Evolutionary conservation across 306 rosid species (phyloP), one percentile per base, ranked within the genome.

Genomic region (Acacia acuminata): DNA sequence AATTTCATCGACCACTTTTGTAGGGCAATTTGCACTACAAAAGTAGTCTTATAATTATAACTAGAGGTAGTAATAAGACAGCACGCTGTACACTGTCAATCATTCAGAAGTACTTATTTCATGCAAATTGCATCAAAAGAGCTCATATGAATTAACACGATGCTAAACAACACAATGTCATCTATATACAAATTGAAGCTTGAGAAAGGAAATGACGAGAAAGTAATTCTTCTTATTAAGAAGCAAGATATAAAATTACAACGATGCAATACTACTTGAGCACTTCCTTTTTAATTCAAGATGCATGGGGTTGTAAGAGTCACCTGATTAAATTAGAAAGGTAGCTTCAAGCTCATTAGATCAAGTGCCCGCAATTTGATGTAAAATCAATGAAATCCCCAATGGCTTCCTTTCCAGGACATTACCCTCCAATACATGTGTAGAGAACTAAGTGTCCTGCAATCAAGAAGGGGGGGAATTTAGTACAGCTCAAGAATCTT

Each of bases 271-370:
- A 47, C 77, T n/a, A 63, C 22, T 22, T 38, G 66, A 79, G 82
- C 71, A 65, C 67, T 53, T 63, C 77, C 43, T 36, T 51, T 76
- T 77, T 80, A 50, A 80, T 83, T 73, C 45, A 67, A 36, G 77
- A 73, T 47, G 77, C 79, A 30, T 2, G 81, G 81, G 60, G 76
- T 71, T 27, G 20, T 40, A 55, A 75, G 79, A 60, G 73, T 27
- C 55, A 75, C 80, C 80, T 45, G 61, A 84, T 42, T 71, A 75
- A 87, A 81, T 47, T 66, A 25, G 56, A 77, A 73, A 44, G 70
- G 61, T 6, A 20, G 25, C 61, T 20, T 55, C 34, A 78, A 51
- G 73, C 74, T 71, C 22, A 24, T 4, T 1, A 22, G 71, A 79
- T 30, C 86, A 40, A 51, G 81, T 13, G 15, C 71, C 17, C 71